These are phyloP conservation scores for Annona squamosa DNA, from an alignment of 164 flowering plant genomes.

Conservation along the genomic window DNA sequence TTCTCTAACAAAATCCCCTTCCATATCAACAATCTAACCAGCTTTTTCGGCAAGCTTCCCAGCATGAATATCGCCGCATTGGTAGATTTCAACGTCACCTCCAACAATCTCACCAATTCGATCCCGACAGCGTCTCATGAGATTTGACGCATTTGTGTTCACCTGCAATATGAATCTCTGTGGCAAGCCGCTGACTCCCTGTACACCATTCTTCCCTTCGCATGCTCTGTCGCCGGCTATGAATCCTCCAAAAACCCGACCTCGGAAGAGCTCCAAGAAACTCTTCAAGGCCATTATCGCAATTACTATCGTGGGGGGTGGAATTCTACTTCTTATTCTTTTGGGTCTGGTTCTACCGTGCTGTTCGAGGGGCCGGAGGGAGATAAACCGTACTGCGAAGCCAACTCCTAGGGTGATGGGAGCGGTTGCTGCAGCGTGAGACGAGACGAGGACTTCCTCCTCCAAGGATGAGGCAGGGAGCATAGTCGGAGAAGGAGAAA, in stretches of 20 bases:
- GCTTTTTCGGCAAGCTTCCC: constrained; percentile 61
- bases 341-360: constrained; percentile 35
- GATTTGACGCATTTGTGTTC: constrained; percentile 44
- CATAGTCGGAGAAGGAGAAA: constrained; percentile 50
- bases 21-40: constrained; percentile 50
- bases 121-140: constrained; percentile 39
- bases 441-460: constrained; percentile 68
- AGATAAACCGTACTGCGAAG: constrained; percentile 28
- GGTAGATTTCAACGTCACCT: constrained; percentile 39
- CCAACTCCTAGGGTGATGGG: constrained; percentile 13
- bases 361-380: constrained; percentile 24
- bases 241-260: constrained; percentile 4
- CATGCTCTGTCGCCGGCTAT: constrained; percentile 51
- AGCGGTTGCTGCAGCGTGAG: constrained; percentile 14
- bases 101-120: constrained; percentile 69
- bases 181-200: constrained; percentile 52
- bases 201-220: constrained; percentile 58
- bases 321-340: constrained; percentile 9
- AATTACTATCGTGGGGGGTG: constrained; percentile 43
- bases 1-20: constrained; percentile 63
- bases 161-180: constrained; percentile 59
- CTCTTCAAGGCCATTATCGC: constrained; percentile 58
- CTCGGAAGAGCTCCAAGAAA: constrained; percentile 22
- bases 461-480: constrained; percentile 68
- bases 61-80: constrained; percentile 31